Evolutionary conservation across 495 filamentous ascomycete genomes (phyloP), one percentile per base, ranked within the genome.

Genomic region (Achaetomiella virescens): DNA sequence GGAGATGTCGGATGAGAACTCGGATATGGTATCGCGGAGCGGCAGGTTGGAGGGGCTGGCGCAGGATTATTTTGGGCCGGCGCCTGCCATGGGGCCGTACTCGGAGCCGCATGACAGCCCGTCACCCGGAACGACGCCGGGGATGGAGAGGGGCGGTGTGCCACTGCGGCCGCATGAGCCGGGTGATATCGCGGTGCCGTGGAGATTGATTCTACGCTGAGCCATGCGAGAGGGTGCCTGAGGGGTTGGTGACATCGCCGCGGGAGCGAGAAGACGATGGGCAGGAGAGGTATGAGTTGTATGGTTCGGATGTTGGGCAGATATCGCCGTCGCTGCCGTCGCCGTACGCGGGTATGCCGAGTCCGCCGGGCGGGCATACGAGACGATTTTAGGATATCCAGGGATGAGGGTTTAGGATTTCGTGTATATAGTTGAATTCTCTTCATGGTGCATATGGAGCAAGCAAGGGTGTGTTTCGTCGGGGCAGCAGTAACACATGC

Each of bases 141-240:
- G 57, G 21, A 0, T 44, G 20, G 60, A 63, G 0, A 49, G 61
- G 10, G 60, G 56, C 12, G 58, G 51, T 17, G 65, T 66, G 29
- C 65, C 66, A 2, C 24, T 68, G 27, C 53, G 59, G 35, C 68
- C 68, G 10, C 57, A 71, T 21, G 57, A 52, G 4, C 68, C 68
- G 20, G 59, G 55, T 10, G 68, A 71, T 49, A 67, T 71, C n/a
- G 57, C 61, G 4, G 65, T 52, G 52, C 62, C 70, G 67, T 72
- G 2, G 70, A 72, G 61, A 63, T 72, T 20, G 70, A 67, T 24
- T 66, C 67, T 35, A 35, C 55, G 29, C 37, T 42, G 44, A 57
- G 46, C 17, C 29, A 40, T 1, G 51, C n/a, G 27, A 35, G n/a
- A 33, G 29, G 42, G 43, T 18, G 10, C 45, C 49, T 12, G 24